Conservation (phyloP, 2,329 filamentous ascomycete genomes). For the Claviceps quebecensis region DNA sequence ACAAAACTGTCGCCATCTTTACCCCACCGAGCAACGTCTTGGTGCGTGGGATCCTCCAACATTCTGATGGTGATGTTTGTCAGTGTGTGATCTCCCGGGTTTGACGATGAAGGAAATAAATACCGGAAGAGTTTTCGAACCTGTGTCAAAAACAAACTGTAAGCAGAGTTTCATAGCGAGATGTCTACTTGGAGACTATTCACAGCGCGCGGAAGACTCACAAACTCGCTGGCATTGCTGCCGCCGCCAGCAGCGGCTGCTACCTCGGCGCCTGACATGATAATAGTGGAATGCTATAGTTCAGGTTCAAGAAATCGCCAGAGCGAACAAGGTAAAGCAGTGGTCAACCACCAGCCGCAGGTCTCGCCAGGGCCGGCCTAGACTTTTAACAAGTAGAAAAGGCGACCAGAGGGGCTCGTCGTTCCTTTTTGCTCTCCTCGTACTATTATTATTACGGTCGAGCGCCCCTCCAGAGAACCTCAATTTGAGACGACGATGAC, state of each 20-base stretch:
- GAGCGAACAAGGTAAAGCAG: background rate
- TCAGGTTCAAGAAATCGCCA: background rate
- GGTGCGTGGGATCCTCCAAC: slow-evolving; percentile 88
- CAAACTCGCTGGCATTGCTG: slow-evolving; percentile 92
- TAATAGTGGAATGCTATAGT: background rate
- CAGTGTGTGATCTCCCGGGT: background rate
- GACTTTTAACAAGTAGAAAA: background rate
- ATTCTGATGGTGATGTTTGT: slow-evolving; percentile 34
- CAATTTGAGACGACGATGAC: no score
- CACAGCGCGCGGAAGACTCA: slow-evolving; percentile 34
- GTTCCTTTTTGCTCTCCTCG: background rate
- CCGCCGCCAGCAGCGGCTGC: slow-evolving; percentile 25
- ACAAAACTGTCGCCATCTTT: slow-evolving; percentile 93
- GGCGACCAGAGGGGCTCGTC: background rate
- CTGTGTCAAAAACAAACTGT: slow-evolving; percentile 29
- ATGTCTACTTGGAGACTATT: background rate
- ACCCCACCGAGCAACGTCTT: slow-evolving; percentile 88
- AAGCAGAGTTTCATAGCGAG: background rate
- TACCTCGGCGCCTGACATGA: slow-evolving; percentile 22
- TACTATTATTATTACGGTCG: background rate
- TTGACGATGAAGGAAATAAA: slow-evolving; percentile 5
- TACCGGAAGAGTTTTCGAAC: slow-evolving; percentile 99
- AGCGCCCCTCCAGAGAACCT: background rate
- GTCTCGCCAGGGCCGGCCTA: background rate
- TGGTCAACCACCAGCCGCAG: background rate